Evolutionary conservation across 768 basidiomycete genomes (phyloP).

Genomic region (Glaciozyma antarctica): DNA sequence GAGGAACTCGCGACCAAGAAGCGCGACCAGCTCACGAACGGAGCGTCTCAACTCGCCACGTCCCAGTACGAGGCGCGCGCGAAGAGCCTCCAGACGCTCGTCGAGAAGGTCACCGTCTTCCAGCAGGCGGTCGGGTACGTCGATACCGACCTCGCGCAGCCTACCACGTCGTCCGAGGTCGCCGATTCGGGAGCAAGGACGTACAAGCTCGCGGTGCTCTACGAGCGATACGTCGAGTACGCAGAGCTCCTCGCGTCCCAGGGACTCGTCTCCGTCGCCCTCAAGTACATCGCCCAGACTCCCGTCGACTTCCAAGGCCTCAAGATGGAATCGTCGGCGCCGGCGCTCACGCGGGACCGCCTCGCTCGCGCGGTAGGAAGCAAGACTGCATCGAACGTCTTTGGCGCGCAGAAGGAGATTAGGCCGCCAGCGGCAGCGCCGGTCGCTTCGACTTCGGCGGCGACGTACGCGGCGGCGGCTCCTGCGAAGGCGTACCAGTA

Average conservation of each 20-base stretch:
- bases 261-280: constrained; percentile 75
- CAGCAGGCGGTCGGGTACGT: constrained; percentile 70
- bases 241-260: constrained; percentile 83
- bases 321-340: background rate
- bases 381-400: constrained; percentile 1
- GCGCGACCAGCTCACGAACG: constrained; percentile 38
- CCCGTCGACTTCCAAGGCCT: constrained; percentile 68
- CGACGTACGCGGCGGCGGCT: constrained; percentile 24
- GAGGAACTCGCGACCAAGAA: constrained; percentile 56
- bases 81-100: constrained; percentile 77
- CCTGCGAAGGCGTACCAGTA: constrained; percentile 1
- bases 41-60: constrained; percentile 1
- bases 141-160: constrained; percentile 55
- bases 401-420: background rate
- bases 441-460: constrained; percentile 26
- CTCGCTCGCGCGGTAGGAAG: constrained; percentile 38
- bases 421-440: background rate
- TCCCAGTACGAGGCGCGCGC: constrained; percentile 64
- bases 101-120: constrained; percentile 96
- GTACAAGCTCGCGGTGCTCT: constrained; percentile 75
- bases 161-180: constrained; percentile 41
- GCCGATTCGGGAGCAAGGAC: constrained; percentile 49
- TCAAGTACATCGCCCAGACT: constrained; percentile 65
- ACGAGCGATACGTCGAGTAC: constrained; percentile 92
- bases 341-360: constrained; percentile 47